A percentile compares a stretch with the other conserved stretches of the same genome.
phyloP scores from a whole-genome alignment of 2,329 filamentous ascomycete genomes.

The Beauveria rudraprayagi region DNA sequence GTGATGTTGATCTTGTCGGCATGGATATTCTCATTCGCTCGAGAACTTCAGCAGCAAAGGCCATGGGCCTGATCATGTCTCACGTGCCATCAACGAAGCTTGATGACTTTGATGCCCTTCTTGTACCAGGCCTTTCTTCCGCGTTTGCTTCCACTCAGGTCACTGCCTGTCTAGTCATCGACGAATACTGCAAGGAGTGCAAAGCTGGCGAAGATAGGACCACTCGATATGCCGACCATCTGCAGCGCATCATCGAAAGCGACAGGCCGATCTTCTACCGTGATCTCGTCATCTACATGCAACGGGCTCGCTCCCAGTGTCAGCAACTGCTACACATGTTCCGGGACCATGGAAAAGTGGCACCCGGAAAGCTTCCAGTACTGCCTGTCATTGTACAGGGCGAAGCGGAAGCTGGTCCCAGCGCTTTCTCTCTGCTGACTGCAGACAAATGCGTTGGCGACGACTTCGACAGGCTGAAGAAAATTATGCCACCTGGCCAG shows the following conservation, averaged over 20 bases:
- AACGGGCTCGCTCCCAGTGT: conserved; percentile 84
- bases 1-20: conserved; percentile 90
- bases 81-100: conserved; percentile 58
- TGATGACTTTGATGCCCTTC: conserved; percentile 54
- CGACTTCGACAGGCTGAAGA: conserved; percentile 84
- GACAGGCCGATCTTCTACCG: conserved; percentile 78
- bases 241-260: conserved; percentile 71
- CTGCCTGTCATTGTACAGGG: conserved; percentile 91
- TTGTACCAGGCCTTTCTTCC: conserved; percentile 62
- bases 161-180: conserved; percentile 71
- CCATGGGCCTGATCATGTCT: conserved; percentile 77
- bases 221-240: conserved; percentile 48
- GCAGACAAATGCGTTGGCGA: conserved; percentile 80
- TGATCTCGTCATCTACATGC: conserved; percentile 83
- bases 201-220: conserved; percentile 30
- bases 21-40: conserved; percentile 82
- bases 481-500: conserved; percentile 79
- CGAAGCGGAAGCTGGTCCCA: conserved; percentile 82
- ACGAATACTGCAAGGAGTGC: conserved; percentile 71
- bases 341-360: conserved; percentile 79
- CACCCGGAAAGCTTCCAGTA: conserved; percentile 64
- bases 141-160: conserved; percentile 80
- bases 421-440: conserved; percentile 79
- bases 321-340: conserved; percentile 86
- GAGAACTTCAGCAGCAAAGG: conserved; percentile 76